A percentile compares a stretch with the other conserved stretches of the same genome.
Conservation (phyloP, 495 filamentous ascomycete species). For the Paragyromitra xinjiangensis region DNA sequence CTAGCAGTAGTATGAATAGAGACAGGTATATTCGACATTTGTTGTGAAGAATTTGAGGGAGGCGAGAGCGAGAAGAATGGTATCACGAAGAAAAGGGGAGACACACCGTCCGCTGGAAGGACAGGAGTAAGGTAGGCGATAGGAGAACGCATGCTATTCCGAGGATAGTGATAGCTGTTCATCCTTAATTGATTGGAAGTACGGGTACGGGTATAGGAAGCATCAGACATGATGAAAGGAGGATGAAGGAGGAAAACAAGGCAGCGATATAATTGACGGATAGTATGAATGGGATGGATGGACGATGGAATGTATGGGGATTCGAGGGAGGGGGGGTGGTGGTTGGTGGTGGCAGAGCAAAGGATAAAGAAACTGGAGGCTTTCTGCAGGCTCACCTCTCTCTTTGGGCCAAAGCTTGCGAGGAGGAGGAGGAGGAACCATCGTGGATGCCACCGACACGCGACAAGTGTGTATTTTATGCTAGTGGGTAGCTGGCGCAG, state of each 20-base stretch:
- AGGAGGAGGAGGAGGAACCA: conserved; percentile 44
- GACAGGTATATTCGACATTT: conserved; percentile 28
- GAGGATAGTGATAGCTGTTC: conserved; percentile 43
- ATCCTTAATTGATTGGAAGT: conserved; percentile 47
- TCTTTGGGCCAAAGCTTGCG: conserved; percentile 49
- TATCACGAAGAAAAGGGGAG: conserved; percentile 32
- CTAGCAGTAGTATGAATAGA: conserved; percentile 8
- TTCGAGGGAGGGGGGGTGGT: conserved; percentile 25
- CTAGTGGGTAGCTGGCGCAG: conserved; percentile 31
- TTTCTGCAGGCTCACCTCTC: conserved; percentile 50
- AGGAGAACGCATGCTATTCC: conserved; percentile 35
- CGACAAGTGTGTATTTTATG: conserved; percentile 26
- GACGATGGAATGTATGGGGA: conserved; percentile 10
- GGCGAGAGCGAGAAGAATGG: conserved; percentile 9
- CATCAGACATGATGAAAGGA: conserved; percentile 37
- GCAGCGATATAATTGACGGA: conserved; percentile 32
- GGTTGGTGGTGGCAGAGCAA: conserved; percentile 19
- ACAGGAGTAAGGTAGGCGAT: conserved; percentile 34
- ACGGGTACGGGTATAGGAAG: conserved; percentile 43
- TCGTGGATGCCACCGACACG: conserved; percentile 29
- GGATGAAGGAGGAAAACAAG: neutral
- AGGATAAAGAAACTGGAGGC: conserved; percentile 41
- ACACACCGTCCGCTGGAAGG: conserved; percentile 42
- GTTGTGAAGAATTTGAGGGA: conserved; percentile 26
- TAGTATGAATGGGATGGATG: conserved; percentile 23